phyloP scores from a whole-genome alignment of 192 early-diverging fungal genomes.

The Gamsiella multidivaricata region DNA sequence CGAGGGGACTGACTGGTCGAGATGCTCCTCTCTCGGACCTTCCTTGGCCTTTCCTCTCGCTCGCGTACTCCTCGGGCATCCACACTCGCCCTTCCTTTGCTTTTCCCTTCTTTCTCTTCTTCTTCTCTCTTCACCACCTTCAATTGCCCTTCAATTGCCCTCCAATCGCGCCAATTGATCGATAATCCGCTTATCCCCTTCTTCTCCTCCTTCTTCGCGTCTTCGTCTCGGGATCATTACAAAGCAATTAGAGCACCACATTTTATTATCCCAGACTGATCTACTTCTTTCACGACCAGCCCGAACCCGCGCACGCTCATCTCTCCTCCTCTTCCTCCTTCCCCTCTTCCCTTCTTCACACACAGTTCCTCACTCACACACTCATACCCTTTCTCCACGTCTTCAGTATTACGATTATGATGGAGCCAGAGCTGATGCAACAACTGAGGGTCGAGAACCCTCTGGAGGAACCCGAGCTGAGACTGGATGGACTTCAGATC shows the following conservation, averaged over 20 bases:
- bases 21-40: neutral
- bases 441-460: constrained; percentile 44
- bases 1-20: too few species aligned
- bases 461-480: constrained; percentile 43
- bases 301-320: too few species aligned
- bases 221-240: too few species aligned
- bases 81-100: neutral
- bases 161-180: too few species aligned
- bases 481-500: constrained; percentile 36
- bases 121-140: neutral
- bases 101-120: neutral
- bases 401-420: constrained; percentile 13
- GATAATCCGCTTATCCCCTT: neutral
- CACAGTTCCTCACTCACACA: neutral
- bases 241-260: too few species aligned
- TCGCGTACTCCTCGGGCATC: neutral
- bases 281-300: too few species aligned
- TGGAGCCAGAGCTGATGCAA: constrained; percentile 42
- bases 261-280: too few species aligned
- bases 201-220: too few species aligned
- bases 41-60: neutral
- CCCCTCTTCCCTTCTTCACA: neutral
- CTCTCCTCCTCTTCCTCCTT: neutral
- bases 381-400: neutral
- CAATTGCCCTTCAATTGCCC: too few species aligned